Evolutionary conservation across 768 basidiomycete species (phyloP).

Genomic region (Russula virescens): DNA sequence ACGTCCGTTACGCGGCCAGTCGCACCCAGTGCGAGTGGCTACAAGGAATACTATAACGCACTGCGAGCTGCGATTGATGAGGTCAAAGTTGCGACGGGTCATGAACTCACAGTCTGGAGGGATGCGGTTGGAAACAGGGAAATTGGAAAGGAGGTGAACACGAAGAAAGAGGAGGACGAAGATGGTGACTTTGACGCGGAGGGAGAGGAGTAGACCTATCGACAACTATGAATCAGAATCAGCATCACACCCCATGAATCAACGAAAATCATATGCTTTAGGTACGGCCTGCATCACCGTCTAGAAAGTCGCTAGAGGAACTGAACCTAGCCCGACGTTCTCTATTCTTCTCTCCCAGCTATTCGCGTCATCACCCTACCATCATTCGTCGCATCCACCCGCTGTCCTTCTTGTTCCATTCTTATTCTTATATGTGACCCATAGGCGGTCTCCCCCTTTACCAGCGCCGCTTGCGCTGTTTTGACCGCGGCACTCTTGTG

Average conservation of each 20-base stretch:
- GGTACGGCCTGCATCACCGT: neutral
- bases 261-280: neutral
- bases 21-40: conserved; percentile 6
- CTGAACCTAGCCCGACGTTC: neutral
- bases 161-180: conserved; percentile 41
- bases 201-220: neutral
- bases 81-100: conserved; percentile 52
- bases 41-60: conserved; percentile 44
- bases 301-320: neutral
- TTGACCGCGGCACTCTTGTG: neutral
- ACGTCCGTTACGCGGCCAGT: conserved; percentile 29
- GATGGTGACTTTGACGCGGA: conserved; percentile 43
- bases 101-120: conserved; percentile 69
- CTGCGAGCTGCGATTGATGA: conserved; percentile 45
- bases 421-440: neutral
- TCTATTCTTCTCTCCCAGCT: neutral
- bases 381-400: too few relatives aligned
- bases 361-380: too few relatives aligned
- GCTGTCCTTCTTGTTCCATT: too few relatives aligned
- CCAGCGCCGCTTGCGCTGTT: too few relatives aligned
- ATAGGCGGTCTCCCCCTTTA: neutral
- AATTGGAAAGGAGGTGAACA: conserved; percentile 50
- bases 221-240: too few relatives aligned
- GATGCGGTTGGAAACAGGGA: conserved; percentile 66
- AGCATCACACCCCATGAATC: too few relatives aligned